Percentiles rank a stretch among this genome's conserved stretches.
Evolutionary conservation across 2,329 filamentous ascomycete genomes (phyloP).

Genomic region (Raffaelea deltoideospora): DNA sequence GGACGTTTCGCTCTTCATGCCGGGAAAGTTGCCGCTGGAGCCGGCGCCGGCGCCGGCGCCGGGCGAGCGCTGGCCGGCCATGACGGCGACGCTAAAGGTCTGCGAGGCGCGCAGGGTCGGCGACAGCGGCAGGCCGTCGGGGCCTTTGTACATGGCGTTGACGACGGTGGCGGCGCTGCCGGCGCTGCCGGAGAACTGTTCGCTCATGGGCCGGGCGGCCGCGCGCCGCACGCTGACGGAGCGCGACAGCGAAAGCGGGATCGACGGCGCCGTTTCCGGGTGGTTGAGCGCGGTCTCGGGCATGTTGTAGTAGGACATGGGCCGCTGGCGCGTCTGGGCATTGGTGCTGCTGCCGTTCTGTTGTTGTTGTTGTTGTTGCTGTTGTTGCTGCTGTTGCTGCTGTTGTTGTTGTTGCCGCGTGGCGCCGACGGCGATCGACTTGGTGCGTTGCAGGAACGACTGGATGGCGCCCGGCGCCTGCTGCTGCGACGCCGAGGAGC

Average conservation of each 20-base stretch:
- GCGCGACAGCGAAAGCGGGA: slow-evolving; percentile 49
- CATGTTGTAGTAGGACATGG: slow-evolving; percentile 37
- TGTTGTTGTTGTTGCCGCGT: no score
- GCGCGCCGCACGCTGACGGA: slow-evolving; percentile 36
- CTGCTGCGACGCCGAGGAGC: slow-evolving; percentile 34
- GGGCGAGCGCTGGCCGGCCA: slow-evolving; percentile 34
- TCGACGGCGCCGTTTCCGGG: slow-evolving; percentile 60
- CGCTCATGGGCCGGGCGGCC: slow-evolving; percentile 40
- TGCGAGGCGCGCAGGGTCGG: slow-evolving; percentile 43
- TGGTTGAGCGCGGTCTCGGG: slow-evolving; percentile 34
- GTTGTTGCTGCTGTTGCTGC: slow-evolving; percentile 8
- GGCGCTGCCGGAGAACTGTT: slow-evolving; percentile 36
- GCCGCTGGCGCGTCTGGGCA: slow-evolving; percentile 28
- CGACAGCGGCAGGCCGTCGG: slow-evolving; percentile 49
- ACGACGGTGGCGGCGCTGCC: slow-evolving; percentile 51
- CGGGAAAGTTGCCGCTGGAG: slow-evolving; percentile 49
- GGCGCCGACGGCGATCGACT: slow-evolving; percentile 42
- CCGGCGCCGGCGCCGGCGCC: slow-evolving; percentile 16
- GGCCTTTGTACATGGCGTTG: slow-evolving; percentile 74
- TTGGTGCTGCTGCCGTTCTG: slow-evolving; percentile 14
- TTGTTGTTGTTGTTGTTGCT: slow-evolving; percentile 9
- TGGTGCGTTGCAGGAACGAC: slow-evolving; percentile 45
- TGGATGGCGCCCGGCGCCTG: slow-evolving; percentile 42
- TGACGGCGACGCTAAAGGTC: slow-evolving; percentile 33
- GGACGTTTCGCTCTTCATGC: slow-evolving; percentile 50